A percentile compares a stretch with the other conserved stretches of the same genome.
These are phyloP conservation scores for Skeletonema grethae DNA, from an alignment of 108 stramenopile genomes.

Conservation along the genomic window DNA sequence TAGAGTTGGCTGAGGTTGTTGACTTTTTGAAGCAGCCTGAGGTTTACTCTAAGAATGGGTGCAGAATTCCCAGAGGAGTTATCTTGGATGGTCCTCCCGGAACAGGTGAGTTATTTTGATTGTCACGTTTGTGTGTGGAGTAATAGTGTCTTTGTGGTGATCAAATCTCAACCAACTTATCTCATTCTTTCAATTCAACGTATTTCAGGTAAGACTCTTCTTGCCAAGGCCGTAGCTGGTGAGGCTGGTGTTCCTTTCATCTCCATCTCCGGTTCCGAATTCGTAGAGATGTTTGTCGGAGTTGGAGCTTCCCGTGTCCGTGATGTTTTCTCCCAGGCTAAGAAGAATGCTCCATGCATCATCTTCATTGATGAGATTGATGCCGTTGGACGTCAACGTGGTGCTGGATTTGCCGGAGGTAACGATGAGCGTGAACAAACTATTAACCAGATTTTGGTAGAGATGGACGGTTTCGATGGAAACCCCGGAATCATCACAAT, in stretches of 20 bases:
- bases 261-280: constrained; percentile 96
- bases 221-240: constrained; percentile 98
- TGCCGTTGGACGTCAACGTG: constrained; percentile 92
- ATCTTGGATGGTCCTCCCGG: constrained; percentile 99
- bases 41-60: constrained; percentile 85
- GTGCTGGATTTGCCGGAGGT: constrained; percentile 89
- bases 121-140: neutral
- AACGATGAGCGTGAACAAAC: constrained; percentile 97
- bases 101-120: constrained; percentile 91
- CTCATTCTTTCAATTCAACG: too few relatives aligned
- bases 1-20: constrained; percentile 94
- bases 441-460: constrained; percentile 98
- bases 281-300: constrained; percentile 99
- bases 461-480: constrained; percentile 97
- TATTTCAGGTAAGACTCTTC: constrained; percentile 80
- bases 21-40: constrained; percentile 96
- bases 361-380: constrained; percentile 99
- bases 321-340: constrained; percentile 99
- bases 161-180: too few relatives aligned
- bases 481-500: constrained; percentile 95
- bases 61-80: constrained; percentile 89
- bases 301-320: constrained; percentile 99
- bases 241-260: constrained; percentile 99
- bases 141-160: neutral
- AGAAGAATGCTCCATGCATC: constrained; percentile 98